Percentiles rank a stretch among this genome's conserved stretches.
These are phyloP conservation scores for Selaginella tamariscina DNA, from an alignment of 75 land plant genomes.

Conservation along the genomic window DNA sequence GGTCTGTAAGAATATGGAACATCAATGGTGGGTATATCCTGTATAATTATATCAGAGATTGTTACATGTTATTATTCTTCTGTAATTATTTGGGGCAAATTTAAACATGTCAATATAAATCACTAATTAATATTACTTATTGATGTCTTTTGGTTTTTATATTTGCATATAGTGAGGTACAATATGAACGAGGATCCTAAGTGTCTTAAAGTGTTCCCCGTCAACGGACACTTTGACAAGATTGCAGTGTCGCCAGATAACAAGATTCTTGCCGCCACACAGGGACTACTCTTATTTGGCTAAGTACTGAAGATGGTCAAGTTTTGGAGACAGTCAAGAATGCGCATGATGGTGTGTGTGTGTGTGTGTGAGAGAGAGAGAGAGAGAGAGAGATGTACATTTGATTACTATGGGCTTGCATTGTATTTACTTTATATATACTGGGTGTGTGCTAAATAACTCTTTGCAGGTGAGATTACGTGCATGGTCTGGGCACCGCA, in stretches of 20 bases:
- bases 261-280: slow-evolving; percentile 60
- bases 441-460: neutral
- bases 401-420: neutral
- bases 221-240: slow-evolving; percentile 63
- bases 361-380: neutral
- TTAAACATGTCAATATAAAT: neutral
- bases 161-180: slow-evolving; percentile 56
- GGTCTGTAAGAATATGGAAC: slow-evolving; percentile 85
- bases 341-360: slow-evolving; percentile 80
- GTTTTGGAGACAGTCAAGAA: slow-evolving; percentile 82
- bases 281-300: slow-evolving; percentile 82
- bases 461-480: slow-evolving; percentile 60
- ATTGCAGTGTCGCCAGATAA: slow-evolving; percentile 80
- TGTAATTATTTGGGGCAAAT: neutral
- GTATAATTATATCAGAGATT: neutral
- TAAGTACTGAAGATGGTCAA: slow-evolving; percentile 59
- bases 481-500: slow-evolving; percentile 73
- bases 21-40: slow-evolving; percentile 62
- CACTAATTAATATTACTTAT: neutral
- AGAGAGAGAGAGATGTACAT: neutral
- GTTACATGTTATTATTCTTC: neutral
- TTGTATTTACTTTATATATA: neutral
- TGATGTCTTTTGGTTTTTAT: slow-evolving; percentile 1
- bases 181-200: slow-evolving; percentile 98
- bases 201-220: slow-evolving; percentile 68